Evolutionary conservation across 2,329 filamentous ascomycete species (phyloP), one percentile per base, ranked within the genome.

Genomic region (Cladosporium sp.): DNA sequence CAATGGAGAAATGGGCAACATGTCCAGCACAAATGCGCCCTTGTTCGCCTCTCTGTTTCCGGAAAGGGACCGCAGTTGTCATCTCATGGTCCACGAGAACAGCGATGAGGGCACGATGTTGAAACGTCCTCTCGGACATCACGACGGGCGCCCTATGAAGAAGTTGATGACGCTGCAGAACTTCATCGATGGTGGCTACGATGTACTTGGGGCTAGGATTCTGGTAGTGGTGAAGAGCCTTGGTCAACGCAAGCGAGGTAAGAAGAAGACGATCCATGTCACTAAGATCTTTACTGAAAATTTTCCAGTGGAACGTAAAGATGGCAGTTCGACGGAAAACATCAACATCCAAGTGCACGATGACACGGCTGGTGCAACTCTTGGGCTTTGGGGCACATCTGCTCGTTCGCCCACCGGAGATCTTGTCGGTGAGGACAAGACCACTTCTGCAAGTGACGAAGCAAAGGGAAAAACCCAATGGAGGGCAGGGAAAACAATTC

Each of bases 161-260:
- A 72, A 72, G 1, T 67, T 83, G 9, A 81, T 83, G 75, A 81
- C 76, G 3, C 63, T 84, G 29, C 73, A 74, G 46, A 71, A 71
- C 38, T 83, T 80, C 59, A 65, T 78, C 2, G 69, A 74, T 33
- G 75, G 75, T 2, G 79, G 78, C 0, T 74, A 76, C 50, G 79
- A 83, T 61, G 62, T 78, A 7, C 58, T 65, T 2, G 72, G 74
- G 30, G 72, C 68, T 0, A 79, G 74, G 43, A 66, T 83, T 2
- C 67, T 83, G 2, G 75, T 82, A 0, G 78, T 79, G 43, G 76
- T 83, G 3, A 79, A 78, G 61, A 79, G 75, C 50, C 69, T 83
- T 47, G 78, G 79, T 0, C 69, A 71, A 5, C 72, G 69, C 43
- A 79, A 76, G 62, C 73, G 66, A 52, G 65, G 75, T 77, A 59